Conservation (phyloP, 371 early-diverging fungal species). For the Nematocida homosporus region DNA sequence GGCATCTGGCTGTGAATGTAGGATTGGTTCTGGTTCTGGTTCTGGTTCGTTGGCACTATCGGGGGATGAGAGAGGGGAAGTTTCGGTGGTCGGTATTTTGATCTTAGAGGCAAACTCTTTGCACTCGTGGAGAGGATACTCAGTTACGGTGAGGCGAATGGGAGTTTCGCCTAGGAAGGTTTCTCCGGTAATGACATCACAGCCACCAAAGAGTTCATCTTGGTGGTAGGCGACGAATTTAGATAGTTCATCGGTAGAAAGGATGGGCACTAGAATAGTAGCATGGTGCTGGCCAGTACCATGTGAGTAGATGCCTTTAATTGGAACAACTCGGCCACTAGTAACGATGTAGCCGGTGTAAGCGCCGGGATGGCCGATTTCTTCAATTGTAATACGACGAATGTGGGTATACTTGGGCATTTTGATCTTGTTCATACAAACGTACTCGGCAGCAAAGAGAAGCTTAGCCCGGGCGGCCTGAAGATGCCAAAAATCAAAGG, state of each 20-base stretch:
- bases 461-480: slow-evolving; percentile 44
- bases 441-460: slow-evolving; percentile 52
- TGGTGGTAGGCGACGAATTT: slow-evolving; percentile 21
- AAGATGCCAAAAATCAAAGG: slow-evolving; percentile 48
- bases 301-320: slow-evolving; percentile 29
- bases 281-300: slow-evolving; percentile 15
- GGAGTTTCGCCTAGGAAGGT: slow-evolving; percentile 12
- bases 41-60: too few relatives aligned
- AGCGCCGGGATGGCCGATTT: slow-evolving; percentile 8
- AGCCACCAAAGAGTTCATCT: slow-evolving; percentile 47
- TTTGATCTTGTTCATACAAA: slow-evolving; percentile 24
- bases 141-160: slow-evolving; percentile 5
- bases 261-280: slow-evolving; percentile 21
- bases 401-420: slow-evolving; percentile 43
- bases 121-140: slow-evolving; percentile 8
- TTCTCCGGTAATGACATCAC: slow-evolving; percentile 37
- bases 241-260: slow-evolving; percentile 20
- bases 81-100: not conserved
- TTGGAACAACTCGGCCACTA: slow-evolving; percentile 24
- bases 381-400: not conserved
- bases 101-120: not conserved
- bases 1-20: not conserved
- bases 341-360: slow-evolving; percentile 47
- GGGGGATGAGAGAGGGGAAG: not conserved
- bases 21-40: too few relatives aligned